Evolutionary conservation across 2,329 filamentous ascomycete species (phyloP), one percentile per base, ranked within the genome.

Genomic region (Aspergillus felis): DNA sequence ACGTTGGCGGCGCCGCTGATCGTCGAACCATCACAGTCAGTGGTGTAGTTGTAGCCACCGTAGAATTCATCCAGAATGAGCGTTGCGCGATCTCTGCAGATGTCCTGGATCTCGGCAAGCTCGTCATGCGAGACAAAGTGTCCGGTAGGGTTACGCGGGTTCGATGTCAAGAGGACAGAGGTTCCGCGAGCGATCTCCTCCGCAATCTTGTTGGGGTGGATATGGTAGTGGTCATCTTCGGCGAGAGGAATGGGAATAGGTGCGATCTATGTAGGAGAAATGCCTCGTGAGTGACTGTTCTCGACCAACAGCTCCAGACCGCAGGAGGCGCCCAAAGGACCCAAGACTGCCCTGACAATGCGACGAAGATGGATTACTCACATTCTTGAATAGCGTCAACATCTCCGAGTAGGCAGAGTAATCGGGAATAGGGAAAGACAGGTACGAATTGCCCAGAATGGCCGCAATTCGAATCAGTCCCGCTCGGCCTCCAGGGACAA

Each of bases 321-420:
- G 4, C 4, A 32, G 29, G 29, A 14, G 3, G 29, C 29, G 29
- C 29, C 29, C 29, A 32, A 14, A 32, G 29, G 2, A 17, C 32
- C 32, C 12, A 35, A 35, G 14, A 7, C 14, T 38, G 32, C 32
- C 32, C 32, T 32, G 5, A 8, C 5, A 7, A 38, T 8, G 48
- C 7, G 22, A 53, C 35, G 32, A 53, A 20, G 42, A 52, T 4
- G 8, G 28, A 42, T 7, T 22, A 66, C 72, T 58, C 54, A 76
- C 74, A 75, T 96, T 96, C 78, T 90, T 92, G 83, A 97, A 97
- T 58, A 97, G 80, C 57, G 88, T 91, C 78, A 97, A 78, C 92
- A 97, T 97, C 80, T 97, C 92, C 71, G 95, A 96, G 81, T 97
- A 97, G 2, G 93, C 93, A 3, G 92, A 96, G 78, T 97, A 97